Base-by-base conservation (phyloP, 2,329 filamentous ascomycete species). In the Arthrobotrys entomopaga region DNA sequence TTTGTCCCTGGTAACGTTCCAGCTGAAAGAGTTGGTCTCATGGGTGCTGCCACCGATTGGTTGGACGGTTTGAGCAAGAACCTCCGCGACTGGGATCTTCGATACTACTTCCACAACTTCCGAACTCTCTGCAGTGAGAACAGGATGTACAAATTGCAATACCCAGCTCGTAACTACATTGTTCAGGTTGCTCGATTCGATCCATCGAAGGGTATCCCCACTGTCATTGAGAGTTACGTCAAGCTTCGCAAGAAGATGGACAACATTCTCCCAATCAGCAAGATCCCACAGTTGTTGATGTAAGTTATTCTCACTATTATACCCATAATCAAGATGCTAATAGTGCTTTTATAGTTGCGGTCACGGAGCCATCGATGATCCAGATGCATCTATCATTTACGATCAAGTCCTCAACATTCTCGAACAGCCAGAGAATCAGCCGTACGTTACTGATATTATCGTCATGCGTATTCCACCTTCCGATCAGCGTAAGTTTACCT, bases 11-110 rank as follows among this genome's bases (percentile, higher is more conserved):
- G 84, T 29, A 88, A 84, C 66, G 90, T 95, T 3, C 87, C 88
- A 1, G 82, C 81, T 0, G 83, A 89, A 61, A 90, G 87, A 77
- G 88, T 94, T 0, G 88, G 87, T 1, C 93, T 93, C 80, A 84
- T 94, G 80, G 91, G 91, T 2, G 91, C 91, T 10, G 91, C 91
- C 0, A 94, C 91, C 0, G 91, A 95, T 81, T 95, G 91, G 89
- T 84, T 93, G 2, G 91, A 95, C 79, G 91, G 91, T 7, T 81
- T 94, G 77, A 95, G 93, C 83, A 95, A 95, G 81, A 82, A 84
- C 22, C 85, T 94, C 80, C 86, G 86, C 71, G 84, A 86, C 58
- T 92, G 89, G 87, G 90, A 92, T 79, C 84, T 85, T 5, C 86
- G 87, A 11, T 92, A 90, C 82, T 94, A 94, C 78, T 86, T 90